Base-by-base conservation (phyloP, 148 eudicot species). In the Cornus kousa region DNA sequence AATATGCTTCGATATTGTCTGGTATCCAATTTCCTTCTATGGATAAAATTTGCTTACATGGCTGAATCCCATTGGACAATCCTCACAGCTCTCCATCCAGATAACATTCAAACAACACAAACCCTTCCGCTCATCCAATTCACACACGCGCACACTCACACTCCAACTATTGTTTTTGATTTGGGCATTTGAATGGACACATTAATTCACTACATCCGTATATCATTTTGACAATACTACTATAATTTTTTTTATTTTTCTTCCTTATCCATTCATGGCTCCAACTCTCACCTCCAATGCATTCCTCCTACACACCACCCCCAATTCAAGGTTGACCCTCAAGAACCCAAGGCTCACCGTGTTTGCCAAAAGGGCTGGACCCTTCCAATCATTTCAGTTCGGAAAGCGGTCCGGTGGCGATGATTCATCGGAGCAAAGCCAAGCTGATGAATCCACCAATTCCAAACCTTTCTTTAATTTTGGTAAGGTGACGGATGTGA, bases 261-360 rank as follows among this genome's bases (percentile, higher is more conserved):
- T 46, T 13, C 16, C 20, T 53, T 24, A 2, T 60, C 62, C 64
- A 5, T 57, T 50, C 77, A 93, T 93, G 97, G 98, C 98, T 80
- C 87, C 86, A 55, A 72, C 88, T 78, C 88, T 88, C 33, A 70
- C 89, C 74, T 85, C 93, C 76, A 88, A 90, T 62, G 89, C 98
- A 48, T 92, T 91, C 60, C 91, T 88, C 50, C 77, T 87, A 2
- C 83, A 87, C 43, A 85, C 92, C 20, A 78, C 90, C 32, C 86
- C 94, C 75, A 86, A 81, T 59, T 77, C 91, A 24, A 78, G 90
- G 79, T 68, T 82, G 33, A 28, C 83, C 16, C 76, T 70, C 9
- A 83, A 80, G 65, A 82, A 31, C 66, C 83, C 80, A 2, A 81
- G 88, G 67, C 81, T 85, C 14, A 72, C 85, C 0, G 84, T 88